These are phyloP conservation scores for Nephelium lappaceum DNA, from an alignment of 345 rosid species.

Conservation along the genomic window DNA sequence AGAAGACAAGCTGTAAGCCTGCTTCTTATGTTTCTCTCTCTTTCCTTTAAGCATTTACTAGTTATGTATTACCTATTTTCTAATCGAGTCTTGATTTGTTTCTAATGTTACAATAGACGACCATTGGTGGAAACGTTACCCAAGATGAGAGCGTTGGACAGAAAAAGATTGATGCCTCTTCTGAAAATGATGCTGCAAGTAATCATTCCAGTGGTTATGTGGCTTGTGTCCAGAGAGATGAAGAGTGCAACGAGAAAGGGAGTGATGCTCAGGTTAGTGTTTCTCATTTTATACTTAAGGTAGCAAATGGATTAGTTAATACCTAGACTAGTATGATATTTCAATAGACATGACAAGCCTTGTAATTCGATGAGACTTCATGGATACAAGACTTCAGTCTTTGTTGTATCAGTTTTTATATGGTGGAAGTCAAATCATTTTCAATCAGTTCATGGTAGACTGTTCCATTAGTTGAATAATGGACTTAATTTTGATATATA, in stretches of 20 bases:
- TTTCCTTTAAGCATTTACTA: conserved; percentile 6
- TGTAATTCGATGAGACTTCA: background rate
- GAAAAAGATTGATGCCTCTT: conserved; percentile 66
- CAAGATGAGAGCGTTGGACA: conserved; percentile 74
- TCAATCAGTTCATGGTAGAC: background rate
- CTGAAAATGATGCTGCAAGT: conserved; percentile 68
- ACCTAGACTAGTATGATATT: background rate
- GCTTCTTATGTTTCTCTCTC: background rate
- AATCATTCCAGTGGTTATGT: conserved; percentile 51
- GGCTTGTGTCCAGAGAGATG: conserved; percentile 42
- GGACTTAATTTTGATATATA: background rate
- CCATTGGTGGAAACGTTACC: conserved; percentile 42
- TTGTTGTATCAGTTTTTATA: no score
- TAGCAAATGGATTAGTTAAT: background rate
- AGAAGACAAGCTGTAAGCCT: conserved; percentile 84
- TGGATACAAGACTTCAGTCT: background rate
- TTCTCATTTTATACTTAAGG: conserved; percentile 1
- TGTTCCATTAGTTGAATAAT: background rate
- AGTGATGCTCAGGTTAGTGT: conserved; percentile 78
- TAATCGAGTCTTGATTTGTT: conserved; percentile 31
- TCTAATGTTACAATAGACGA: conserved; percentile 35
- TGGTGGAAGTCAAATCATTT: conserved; percentile 3
- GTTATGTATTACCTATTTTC: conserved; percentile 15
- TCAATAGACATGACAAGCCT: background rate
- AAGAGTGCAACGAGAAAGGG: conserved; percentile 54